A percentile compares a stretch with the other conserved stretches of the same genome.
Evolutionary conservation across 768 basidiomycete genomes (phyloP).

Genomic region (Lentinula detonsa): DNA sequence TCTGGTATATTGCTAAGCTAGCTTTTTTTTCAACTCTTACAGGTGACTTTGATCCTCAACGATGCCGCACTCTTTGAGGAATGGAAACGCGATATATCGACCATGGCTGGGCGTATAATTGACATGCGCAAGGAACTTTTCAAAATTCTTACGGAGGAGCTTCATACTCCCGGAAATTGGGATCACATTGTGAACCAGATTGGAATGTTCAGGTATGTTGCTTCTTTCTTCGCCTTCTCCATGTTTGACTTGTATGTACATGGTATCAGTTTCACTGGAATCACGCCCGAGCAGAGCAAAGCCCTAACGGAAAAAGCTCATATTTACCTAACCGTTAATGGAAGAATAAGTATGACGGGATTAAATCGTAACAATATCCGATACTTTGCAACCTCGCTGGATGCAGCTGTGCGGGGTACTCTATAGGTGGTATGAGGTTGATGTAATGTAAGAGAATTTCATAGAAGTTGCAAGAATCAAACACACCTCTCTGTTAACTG

Average conservation of each 20-base stretch:
- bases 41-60: conserved; percentile 83
- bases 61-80: conserved; percentile 67
- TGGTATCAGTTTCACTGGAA: conserved; percentile 70
- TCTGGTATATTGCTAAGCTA: not conserved
- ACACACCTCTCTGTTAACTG: too few relatives aligned
- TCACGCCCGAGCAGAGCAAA: conserved; percentile 60
- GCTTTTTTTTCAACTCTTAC: not conserved
- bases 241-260: not conserved
- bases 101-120: conserved; percentile 93
- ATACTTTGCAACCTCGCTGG: conserved; percentile 68
- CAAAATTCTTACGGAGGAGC: conserved; percentile 64
- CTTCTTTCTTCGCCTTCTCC: conserved; percentile 8
- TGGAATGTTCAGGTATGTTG: conserved; percentile 88
- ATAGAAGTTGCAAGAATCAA: too few relatives aligned
- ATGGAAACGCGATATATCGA: conserved; percentile 87
- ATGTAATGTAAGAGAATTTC: conserved; percentile 1
- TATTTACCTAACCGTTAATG: conserved; percentile 82
- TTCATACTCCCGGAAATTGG: conserved; percentile 91
- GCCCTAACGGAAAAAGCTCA: conserved; percentile 67
- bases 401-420: conserved; percentile 53
- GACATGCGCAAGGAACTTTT: conserved; percentile 81
- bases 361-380: conserved; percentile 75
- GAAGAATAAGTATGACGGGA: conserved; percentile 93
- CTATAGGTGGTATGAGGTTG: conserved; percentile 8
- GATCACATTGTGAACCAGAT: conserved; percentile 95